Conservation (phyloP, 2,329 filamentous ascomycete species). For the Cercospora nicotianae region DNA sequence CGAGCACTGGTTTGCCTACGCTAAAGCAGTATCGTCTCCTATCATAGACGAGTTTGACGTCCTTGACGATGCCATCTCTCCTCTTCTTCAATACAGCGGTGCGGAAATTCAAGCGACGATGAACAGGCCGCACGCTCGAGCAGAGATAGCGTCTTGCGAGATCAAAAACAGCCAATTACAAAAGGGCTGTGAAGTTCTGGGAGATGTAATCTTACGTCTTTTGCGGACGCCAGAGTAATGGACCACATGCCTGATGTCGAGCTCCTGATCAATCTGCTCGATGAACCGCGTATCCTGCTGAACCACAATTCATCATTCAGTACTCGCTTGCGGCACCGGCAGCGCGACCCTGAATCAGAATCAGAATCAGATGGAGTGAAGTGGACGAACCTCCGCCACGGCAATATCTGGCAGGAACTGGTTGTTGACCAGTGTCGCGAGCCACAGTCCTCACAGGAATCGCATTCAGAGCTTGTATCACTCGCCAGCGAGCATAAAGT, state of each 20-base stretch:
- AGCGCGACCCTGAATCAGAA: background rate
- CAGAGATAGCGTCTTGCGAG: background rate
- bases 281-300: constrained; percentile 50
- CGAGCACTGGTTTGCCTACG: constrained; percentile 48
- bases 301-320: background rate
- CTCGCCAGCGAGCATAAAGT: background rate
- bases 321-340: background rate
- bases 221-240: constrained; percentile 3
- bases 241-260: constrained; percentile 41
- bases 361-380: background rate
- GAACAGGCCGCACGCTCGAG: background rate
- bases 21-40: constrained; percentile 40
- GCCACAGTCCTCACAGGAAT: background rate
- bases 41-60: constrained; percentile 51
- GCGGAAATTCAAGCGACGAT: constrained; percentile 2
- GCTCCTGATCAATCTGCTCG: constrained; percentile 52
- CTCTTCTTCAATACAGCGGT: constrained; percentile 14
- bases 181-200: background rate
- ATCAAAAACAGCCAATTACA: constrained; percentile 10
- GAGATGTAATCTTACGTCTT: constrained; percentile 1
- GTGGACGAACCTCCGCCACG: background rate
- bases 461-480: background rate
- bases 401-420: background rate
- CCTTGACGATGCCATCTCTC: constrained; percentile 13
- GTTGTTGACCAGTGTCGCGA: background rate